Evolutionary conservation across 73 alveolate genomes (phyloP).

Genomic region (Tetrahymena elliotti): DNA sequence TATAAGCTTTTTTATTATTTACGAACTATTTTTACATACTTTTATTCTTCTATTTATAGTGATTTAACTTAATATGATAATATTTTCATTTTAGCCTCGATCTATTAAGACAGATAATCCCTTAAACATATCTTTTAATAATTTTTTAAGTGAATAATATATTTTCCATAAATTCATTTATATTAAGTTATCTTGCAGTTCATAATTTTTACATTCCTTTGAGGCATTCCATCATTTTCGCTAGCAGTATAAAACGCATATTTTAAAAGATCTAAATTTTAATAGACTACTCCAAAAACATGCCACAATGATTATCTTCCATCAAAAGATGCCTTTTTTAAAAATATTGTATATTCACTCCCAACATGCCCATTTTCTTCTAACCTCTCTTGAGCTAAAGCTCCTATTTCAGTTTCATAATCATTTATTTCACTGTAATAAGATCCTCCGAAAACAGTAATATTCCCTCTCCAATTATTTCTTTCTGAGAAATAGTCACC

Average conservation of each 20-base stretch:
- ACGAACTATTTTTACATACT: too few relatives aligned
- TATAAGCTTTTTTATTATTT: background rate
- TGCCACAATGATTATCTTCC: background rate
- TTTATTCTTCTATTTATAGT: too few relatives aligned
- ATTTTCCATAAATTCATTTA: background rate
- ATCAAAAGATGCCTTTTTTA: background rate
- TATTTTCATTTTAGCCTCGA: too few relatives aligned
- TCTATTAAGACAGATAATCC: too few relatives aligned
- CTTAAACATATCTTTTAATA: background rate
- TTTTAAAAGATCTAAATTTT: background rate
- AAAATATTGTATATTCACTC: background rate
- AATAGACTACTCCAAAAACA: background rate
- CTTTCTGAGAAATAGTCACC: background rate
- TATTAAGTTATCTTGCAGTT: background rate
- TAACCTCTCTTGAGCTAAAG: background rate
- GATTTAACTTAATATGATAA: too few relatives aligned
- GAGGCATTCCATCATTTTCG: background rate
- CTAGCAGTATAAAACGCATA: background rate
- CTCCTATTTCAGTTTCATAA: background rate
- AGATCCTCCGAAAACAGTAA: background rate
- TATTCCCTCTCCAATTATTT: background rate
- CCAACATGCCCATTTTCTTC: background rate
- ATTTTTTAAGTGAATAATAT: background rate
- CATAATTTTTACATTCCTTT: background rate
- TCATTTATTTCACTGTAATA: background rate